Evolutionary conservation across 306 rosid genomes (phyloP).

Genomic region (Quercus ilex): DNA sequence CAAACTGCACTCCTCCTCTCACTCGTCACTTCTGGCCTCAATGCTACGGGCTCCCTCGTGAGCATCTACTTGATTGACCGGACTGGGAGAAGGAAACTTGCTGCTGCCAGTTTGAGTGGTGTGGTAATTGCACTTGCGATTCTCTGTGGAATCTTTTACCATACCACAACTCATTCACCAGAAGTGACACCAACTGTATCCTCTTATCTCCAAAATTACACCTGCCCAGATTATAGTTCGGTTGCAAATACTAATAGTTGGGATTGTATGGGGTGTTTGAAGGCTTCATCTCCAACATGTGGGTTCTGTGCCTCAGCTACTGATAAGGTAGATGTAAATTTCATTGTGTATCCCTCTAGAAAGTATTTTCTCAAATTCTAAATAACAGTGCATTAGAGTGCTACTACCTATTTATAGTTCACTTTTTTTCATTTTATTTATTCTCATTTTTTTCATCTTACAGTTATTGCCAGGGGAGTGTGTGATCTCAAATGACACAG

Average conservation of each 20-base stretch:
- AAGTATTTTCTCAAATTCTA: not conserved
- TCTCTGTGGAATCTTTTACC: slow-evolving; percentile 33
- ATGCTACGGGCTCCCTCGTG: slow-evolving; percentile 51
- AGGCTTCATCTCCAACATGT: slow-evolving; percentile 41
- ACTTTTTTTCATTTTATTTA: too few species aligned
- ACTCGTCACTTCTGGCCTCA: slow-evolving; percentile 48
- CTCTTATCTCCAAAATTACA: slow-evolving; percentile 20
- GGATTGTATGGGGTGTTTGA: slow-evolving; percentile 59
- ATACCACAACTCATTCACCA: slow-evolving; percentile 47
- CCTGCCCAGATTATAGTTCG: slow-evolving; percentile 31
- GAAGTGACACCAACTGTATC: slow-evolving; percentile 20
- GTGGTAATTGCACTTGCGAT: slow-evolving; percentile 38
- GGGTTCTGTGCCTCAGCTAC: slow-evolving; percentile 51
- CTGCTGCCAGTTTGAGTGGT: slow-evolving; percentile 44
- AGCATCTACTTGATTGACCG: slow-evolving; percentile 63
- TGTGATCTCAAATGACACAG: slow-evolving; percentile 22
- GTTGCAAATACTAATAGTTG: slow-evolving; percentile 20
- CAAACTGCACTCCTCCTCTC: slow-evolving; percentile 55
- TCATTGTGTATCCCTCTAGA: not conserved
- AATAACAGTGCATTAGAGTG: too few species aligned
- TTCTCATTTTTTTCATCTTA: not conserved
- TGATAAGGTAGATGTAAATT: slow-evolving; percentile 29
- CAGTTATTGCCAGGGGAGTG: slow-evolving; percentile 61
- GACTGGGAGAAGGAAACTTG: slow-evolving; percentile 57
- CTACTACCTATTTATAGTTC: too few species aligned